Base-by-base conservation (phyloP, 768 basidiomycete genomes). In the Collybia mongolica region DNA sequence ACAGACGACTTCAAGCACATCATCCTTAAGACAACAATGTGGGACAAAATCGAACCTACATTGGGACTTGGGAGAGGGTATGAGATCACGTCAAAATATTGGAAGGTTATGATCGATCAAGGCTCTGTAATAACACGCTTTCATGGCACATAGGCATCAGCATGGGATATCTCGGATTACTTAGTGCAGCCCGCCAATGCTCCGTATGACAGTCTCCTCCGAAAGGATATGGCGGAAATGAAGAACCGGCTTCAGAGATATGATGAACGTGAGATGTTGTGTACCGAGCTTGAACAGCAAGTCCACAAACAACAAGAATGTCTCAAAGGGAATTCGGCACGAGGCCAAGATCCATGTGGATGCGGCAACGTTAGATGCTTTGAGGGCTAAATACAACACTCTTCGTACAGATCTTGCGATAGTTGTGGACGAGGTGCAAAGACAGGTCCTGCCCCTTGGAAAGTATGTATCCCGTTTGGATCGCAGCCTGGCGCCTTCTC, bases 1-100 rank as follows among this genome's bases (percentile, higher is more conserved):
- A 67, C 67, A 26, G 61, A 49, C 7, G 3, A 3, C 7, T 7
- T 26, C 24, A 3, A 26, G 42, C 71, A 72, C 52, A 75, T 75
- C 39, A 63, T 74, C 46, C 65, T 77, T 48, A 67, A 66, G 41
- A 77, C 76, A 53, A 76, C 67, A 40, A 77, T 69, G 72, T 75
- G 75, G 74, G 24, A 26, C 24, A 7, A 26, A 4, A n/a, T 26
- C 24, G 24, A 26, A 26, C 3, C 7, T 7, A 7, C 4, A 37
- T 65, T 62, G 35, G 75, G 71, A 4, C 60, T 56, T 32, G 55
- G 48, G 14, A 67, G 76, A 6, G 77, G 80, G 55, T 48, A 45
- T 0, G 68, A 77, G 57, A 65, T 80, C n/a, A 61, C 60, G 24
- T 65, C 66, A 39, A 65, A 62, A 37, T 76, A 72, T 58, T 81